Base-by-base conservation (phyloP, 257 asterid genomes). In the Lavandula angustifolia region DNA sequence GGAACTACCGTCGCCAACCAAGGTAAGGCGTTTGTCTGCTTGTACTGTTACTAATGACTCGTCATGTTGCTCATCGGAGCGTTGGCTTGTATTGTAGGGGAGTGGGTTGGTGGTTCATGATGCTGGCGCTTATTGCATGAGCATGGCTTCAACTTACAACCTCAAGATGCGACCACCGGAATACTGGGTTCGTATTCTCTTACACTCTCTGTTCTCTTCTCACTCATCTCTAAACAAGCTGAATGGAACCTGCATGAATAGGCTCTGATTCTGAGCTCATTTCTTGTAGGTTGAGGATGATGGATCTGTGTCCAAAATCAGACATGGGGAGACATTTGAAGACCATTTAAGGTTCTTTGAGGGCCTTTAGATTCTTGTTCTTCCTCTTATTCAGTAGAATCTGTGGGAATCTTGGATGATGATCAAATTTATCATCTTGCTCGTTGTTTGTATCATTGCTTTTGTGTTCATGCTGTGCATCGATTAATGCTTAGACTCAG, bases 51-150 rank as follows among this genome's bases (percentile, higher is more conserved):
- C 44, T 4, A 47, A 17, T 49, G 12, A 32, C 40, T 9, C n/a
- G 9, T 27, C n/a, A 3, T 17, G 9, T 13, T 35, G 50, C 70
- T 80, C 29, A 60, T 64, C 60, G 53, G 34, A 56, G 4, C 38
- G 34, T 52, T 27, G 46, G 58, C 22, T n/a, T n/a, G n/a, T n/a
- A n/a, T 66, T 75, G 60, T 82, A 92, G 98, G 98, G 98, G 73
- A 38, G 85, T 64, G 98, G 98, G 70, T 73, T 92, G 83, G 94
- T 92, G 22, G 98, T 92, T 67, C 98, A 92, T 8, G 98, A 92
- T 73, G 98, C 98, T 7, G 98, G 98, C 73, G 98, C 97, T 56
- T 92, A 92, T 76, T 92, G 98, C 85, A 92, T 92, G 98, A 92
- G 98, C 65, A 92, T 89, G 98, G 96, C 98, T 72, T 92, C 98